Base-by-base conservation (phyloP, 495 filamentous ascomycete species). In the Hyaloscypha bicolor region DNA sequence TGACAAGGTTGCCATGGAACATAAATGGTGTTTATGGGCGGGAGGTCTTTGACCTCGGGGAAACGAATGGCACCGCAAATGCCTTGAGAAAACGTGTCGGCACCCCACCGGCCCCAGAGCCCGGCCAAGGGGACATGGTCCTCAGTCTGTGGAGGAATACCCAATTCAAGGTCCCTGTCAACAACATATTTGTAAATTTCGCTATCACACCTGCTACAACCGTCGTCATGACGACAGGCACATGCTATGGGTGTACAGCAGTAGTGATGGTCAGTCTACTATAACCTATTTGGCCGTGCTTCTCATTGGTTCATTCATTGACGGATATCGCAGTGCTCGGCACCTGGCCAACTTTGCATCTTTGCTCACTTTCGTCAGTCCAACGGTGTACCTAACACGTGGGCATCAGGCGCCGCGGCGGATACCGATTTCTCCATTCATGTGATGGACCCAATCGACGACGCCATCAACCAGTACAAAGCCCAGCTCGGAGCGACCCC, bases 1-100 rank as follows among this genome's bases (percentile, higher is more conserved):
- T 48, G 42, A 48, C 42, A 48, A 48, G 42, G 42, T 48, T 48
- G 42, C 42, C 42, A 48, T 48, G 42, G 42, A 48, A 48, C 42
- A 19, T 48, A 9, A 48, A 48, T 48, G 42, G 9, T 48, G 19
- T 48, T 48, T 9, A 48, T 48, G 19, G 42, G 19, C 42, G 19
- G 19, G 42, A 48, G 42, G 42, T 48, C 42, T 9, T 48, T 48
- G 42, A 9, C 42, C 9, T 48, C 42, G 42, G 42, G 19, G 42
- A 48, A 48, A 19, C 42, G 19, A 48, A 48, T 19, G 42, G 42
- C 42, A 48, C 42, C 19, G 42, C 9, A 9, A 9, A 48, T 48
- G 42, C 9, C 9, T 48, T 48, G 42, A 48, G 19, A 48, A 48
- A 48, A 19, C 19, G 42, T 48, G 42, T 19, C 42, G 42, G 19